Evolutionary conservation across 208 protist genomes (phyloP).

Genomic region (Crithidia fasciculata): DNA sequence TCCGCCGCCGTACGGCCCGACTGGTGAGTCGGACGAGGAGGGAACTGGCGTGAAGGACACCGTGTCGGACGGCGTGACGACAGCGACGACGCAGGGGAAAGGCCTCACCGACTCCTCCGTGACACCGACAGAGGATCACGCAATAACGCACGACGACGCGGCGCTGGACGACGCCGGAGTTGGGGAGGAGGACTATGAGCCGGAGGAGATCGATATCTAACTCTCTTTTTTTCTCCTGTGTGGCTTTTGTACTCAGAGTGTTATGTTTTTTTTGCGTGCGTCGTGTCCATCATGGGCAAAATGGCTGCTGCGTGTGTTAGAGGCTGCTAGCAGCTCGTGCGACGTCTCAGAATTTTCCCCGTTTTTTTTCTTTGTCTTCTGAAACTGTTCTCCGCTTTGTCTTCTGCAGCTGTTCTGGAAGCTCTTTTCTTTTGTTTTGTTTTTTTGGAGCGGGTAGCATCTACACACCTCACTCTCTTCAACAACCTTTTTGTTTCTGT

Average conservation of each 20-base stretch:
- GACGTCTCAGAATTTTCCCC: too few relatives aligned
- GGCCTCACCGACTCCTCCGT: constrained; percentile 25
- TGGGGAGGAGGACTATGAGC: constrained; percentile 68
- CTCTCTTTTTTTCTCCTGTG: constrained; percentile 15
- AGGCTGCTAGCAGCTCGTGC: too few relatives aligned
- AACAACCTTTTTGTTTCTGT: constrained; percentile 1
- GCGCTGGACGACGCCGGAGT: constrained; percentile 2
- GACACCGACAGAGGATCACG: constrained; percentile 34
- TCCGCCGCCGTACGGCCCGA: constrained; percentile 39
- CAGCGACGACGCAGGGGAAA: constrained; percentile 13
- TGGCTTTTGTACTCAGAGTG: not conserved
- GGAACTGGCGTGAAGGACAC: constrained; percentile 12
- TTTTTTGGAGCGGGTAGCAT: not conserved
- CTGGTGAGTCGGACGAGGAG: constrained; percentile 16
- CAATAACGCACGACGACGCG: constrained; percentile 16
- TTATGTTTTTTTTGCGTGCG: not conserved
- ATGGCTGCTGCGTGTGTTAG: not conserved
- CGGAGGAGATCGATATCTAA: constrained; percentile 85
- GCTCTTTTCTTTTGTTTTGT: not conserved
- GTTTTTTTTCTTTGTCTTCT: constrained; percentile 10
- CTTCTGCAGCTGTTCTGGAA: not conserved
- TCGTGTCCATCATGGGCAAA: not conserved
- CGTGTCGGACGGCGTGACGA: constrained; percentile 14
- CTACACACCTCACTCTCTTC: not conserved
- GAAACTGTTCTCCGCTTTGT: not conserved